Evolutionary conservation across 345 rosid genomes (phyloP).

Genomic region (Tarenaya hassleriana): DNA sequence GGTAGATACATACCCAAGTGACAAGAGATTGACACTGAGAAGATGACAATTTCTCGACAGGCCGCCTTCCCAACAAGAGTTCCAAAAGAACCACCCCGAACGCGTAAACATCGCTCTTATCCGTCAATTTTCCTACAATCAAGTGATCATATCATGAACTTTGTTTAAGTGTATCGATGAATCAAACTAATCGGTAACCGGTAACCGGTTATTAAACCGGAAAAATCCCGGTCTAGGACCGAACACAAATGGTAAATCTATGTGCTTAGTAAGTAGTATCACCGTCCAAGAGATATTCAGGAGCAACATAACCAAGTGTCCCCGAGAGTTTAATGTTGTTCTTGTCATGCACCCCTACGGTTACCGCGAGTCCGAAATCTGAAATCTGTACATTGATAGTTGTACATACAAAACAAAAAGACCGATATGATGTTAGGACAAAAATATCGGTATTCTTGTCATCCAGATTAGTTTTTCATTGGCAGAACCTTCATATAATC

Average conservation of each 20-base stretch:
- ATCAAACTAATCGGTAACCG: too few species aligned
- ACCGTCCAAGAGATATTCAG: constrained; percentile 90
- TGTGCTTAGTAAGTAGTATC: constrained; percentile 22
- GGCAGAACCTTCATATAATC: too few species aligned
- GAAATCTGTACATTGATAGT: constrained; percentile 50
- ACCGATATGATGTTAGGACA: background rate
- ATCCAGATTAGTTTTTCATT: too few species aligned
- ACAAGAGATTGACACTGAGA: constrained; percentile 86
- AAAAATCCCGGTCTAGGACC: too few species aligned
- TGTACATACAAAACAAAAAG: background rate
- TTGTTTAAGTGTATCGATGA: too few species aligned
- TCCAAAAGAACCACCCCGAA: constrained; percentile 93
- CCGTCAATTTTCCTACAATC: constrained; percentile 74
- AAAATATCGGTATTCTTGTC: background rate
- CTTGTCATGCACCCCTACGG: constrained; percentile 52
- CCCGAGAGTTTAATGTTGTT: constrained; percentile 80
- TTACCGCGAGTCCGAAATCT: constrained; percentile 97
- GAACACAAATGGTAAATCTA: too few species aligned
- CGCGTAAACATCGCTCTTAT: constrained; percentile 91
- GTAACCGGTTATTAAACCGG: too few species aligned
- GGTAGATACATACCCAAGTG: constrained; percentile 58
- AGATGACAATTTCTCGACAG: constrained; percentile 81
- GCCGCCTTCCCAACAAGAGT: constrained; percentile 74
- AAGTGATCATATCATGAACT: too few species aligned
- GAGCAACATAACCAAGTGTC: constrained; percentile 91